Evolutionary conservation across 106 monocot species (phyloP), one percentile per base, ranked within the genome.

Genomic region (Dendrobium catenatum): DNA sequence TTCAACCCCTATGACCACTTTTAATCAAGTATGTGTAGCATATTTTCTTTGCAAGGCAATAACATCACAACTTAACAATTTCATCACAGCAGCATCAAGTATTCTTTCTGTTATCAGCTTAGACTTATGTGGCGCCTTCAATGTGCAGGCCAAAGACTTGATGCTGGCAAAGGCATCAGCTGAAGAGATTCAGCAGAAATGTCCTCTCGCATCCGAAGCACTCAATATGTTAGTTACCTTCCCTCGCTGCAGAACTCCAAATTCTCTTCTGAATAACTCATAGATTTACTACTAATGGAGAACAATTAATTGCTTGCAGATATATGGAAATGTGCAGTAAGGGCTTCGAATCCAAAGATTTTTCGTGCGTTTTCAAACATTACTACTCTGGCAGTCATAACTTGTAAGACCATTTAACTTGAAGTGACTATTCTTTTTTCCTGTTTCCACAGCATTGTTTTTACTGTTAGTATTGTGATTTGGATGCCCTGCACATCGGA

Each of bases 301-400:
- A 42, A 42, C 42, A 74, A 9, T 49, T 48, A 27, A 43, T 68
- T 43, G 42, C 1, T 37, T 72, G 77, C 89, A 98, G 97, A 91
- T 98, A 94, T 79, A 46, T 0, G 61, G 87, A 87, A 82, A 48
- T 92, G 46, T 92, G 94, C 70, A 83, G 89, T 10, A 59, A 86
- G 40, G 92, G 91, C 16, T 85, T 82, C 66, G 89, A 89, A 27
- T 77, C 80, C 1, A 89, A 94, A 68, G 97, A 98, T 76, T 98
- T 98, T 74, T 98, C 97, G 1, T 92, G 89, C 77, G 97, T 89
- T 72, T 98, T 92, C 79, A 92, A 86, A 41, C 89, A 98, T 73
- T 86, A 82, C 68, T 98, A 91, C 41, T 68, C 67, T 51, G 97
- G 94, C 41, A 88, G 81, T 15, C 92, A 94, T 80, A 92, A 92